These are phyloP conservation scores for Panicum miliaceum DNA, from an alignment of 176 grass and related monocot genomes.

Conservation along the genomic window DNA sequence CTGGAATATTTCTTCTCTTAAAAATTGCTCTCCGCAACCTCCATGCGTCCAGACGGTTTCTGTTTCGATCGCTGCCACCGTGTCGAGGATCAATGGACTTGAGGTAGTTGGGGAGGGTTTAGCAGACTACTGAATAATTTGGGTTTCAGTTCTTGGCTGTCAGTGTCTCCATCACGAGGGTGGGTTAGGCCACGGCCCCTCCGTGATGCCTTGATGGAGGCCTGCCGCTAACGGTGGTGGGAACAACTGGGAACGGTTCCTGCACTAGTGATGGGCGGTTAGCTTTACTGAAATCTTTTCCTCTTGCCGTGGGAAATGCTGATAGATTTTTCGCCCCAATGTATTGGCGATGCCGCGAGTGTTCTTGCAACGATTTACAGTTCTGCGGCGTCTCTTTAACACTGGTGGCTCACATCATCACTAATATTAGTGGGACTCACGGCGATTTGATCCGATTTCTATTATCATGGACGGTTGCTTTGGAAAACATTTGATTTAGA, in stretches of 20 bases:
- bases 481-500: not conserved
- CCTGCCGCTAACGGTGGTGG: not conserved
- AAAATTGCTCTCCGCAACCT: not conserved
- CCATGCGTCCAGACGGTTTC: not conserved
- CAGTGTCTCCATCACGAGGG: not conserved
- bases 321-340: not conserved
- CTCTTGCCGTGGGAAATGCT: slow-evolving; percentile 14
- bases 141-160: not conserved
- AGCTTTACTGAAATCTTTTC: slow-evolving; percentile 16
- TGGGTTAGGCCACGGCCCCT: not conserved
- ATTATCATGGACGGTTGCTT: not conserved
- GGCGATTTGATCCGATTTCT: not conserved
- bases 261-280: not conserved
- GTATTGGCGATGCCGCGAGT: not conserved
- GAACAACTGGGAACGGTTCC: not conserved
- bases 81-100: slow-evolving; percentile 31
- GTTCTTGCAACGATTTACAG: not conserved
- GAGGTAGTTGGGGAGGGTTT: not conserved
- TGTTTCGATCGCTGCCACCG: not conserved
- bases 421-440: not conserved
- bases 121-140: not conserved
- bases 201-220: not conserved
- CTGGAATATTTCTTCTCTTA: not conserved
- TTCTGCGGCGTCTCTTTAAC: not conserved
- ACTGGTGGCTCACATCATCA: slow-evolving; percentile 4